Base-by-base conservation (phyloP, 2,329 filamentous ascomycete species). In the Ophiostoma triangulosporum region DNA sequence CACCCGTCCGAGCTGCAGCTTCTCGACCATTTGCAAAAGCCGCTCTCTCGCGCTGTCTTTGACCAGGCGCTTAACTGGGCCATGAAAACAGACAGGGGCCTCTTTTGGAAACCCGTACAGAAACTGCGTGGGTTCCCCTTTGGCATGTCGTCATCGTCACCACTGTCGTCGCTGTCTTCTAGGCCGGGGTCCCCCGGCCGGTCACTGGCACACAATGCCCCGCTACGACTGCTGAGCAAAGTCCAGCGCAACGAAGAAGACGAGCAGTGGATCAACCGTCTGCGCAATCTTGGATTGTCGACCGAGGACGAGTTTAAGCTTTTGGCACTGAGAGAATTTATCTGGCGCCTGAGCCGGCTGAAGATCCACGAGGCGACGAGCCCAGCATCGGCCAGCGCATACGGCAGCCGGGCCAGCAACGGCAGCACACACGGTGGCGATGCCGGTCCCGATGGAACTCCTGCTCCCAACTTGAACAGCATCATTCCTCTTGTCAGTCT, bases 11-110 rank as follows among this genome's bases (percentile, higher is more conserved):
- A 95, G 63, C 69, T 85, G 4, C 77, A 77, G 48, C 67, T 98
- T 11, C 77, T 97, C 2, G 88, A 95, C 62, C 79, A 84, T 3
- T 70, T 98, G 26, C 94, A 93, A 68, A 83, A 80, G 60, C 89
- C 94, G 1, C 67, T 97, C 14, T 78, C 88, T 1, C 78, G 89
- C 55, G 73, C 81, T 1, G 82, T 95, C 0, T 85, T 95, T 63
- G 93, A 98, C 57, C 80, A 94, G 65, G 84, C 89, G 5, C 73
- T 91, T 40, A 78, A 80, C 7, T 98, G 94, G 94, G 90, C 90
- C 0, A 74, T 77, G 0, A 90, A 91, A 61, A 73, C 82, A 0
- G 88, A 95, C 38, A 83, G 80, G 59, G 88, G 91, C 0, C 64
- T 86, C 0, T 98, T 98, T 63, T 98, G 93, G 93, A 88, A 84